These are phyloP conservation scores for Lipomyces anomalus DNA, from an alignment of 805 yeast species.

Conservation along the genomic window DNA sequence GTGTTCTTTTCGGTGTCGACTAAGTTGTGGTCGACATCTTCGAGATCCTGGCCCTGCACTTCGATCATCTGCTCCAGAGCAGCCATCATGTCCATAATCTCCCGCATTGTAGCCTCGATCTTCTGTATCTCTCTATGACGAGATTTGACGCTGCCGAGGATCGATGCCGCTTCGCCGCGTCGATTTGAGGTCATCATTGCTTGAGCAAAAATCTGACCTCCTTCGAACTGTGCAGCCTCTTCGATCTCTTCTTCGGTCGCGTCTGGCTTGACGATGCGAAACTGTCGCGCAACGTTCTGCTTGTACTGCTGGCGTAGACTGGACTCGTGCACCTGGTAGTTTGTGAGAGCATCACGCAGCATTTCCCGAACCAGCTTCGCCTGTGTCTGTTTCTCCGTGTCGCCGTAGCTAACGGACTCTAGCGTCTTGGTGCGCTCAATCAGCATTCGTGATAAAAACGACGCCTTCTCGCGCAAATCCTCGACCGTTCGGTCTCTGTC, in stretches of 20 bases:
- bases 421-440: no score
- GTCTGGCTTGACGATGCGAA: conserved; percentile 78
- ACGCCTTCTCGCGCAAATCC: no score
- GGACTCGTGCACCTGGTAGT: no score
- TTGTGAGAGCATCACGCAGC: no score
- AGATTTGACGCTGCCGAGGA: conserved; percentile 86
- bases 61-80: conserved; percentile 94
- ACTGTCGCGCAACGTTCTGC: conserved; percentile 86
- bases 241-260: conserved; percentile 36
- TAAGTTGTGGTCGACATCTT: conserved; percentile 73
- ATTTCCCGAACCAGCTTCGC: no score
- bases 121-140: conserved; percentile 91
- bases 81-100: conserved; percentile 83
- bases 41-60: conserved; percentile 85
- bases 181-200: conserved; percentile 79
- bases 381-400: no score
- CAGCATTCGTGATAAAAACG: no score
- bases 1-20: conserved; percentile 78
- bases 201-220: conserved; percentile 88
- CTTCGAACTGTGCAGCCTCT: conserved; percentile 68
- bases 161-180: conserved; percentile 90
- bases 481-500: no score
- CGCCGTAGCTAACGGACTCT: no score
- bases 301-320: no score
- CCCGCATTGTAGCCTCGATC: conserved; percentile 91